phyloP scores from a whole-genome alignment of 148 eudicot species.

The Heliosperma pusillum region DNA sequence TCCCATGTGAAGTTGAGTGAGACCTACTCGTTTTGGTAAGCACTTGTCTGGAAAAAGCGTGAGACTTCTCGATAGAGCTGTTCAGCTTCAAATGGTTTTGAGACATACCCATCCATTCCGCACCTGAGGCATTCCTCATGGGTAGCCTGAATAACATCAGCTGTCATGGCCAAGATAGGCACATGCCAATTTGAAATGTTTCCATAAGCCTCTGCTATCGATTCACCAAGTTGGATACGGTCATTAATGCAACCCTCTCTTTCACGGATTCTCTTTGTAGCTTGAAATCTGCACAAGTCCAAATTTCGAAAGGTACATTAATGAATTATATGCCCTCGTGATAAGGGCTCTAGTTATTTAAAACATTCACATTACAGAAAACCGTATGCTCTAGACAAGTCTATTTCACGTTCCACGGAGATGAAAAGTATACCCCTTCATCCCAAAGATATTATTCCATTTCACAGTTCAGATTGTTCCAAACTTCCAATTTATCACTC shows the following conservation, averaged over 20 bases:
- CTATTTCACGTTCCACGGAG: not conserved
- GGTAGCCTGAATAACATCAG: slow-evolving; percentile 95
- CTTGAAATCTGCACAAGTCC: slow-evolving; percentile 64
- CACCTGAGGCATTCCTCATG: slow-evolving; percentile 66
- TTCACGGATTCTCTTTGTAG: slow-evolving; percentile 66
- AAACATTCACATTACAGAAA: not conserved
- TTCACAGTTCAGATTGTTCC: too few species aligned
- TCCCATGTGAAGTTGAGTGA: slow-evolving; percentile 9
- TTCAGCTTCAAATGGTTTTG: slow-evolving; percentile 92
- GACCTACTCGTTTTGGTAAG: slow-evolving; percentile 38
- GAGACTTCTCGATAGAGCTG: slow-evolving; percentile 89
- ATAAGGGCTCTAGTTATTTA: not conserved
- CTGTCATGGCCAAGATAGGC: slow-evolving; percentile 94
- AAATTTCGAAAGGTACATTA: not conserved
- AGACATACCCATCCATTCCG: slow-evolving; percentile 97
- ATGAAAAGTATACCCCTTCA: not conserved
- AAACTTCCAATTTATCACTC: too few species aligned
- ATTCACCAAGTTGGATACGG: slow-evolving; percentile 39
- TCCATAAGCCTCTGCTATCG: slow-evolving; percentile 31
- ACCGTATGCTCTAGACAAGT: not conserved
- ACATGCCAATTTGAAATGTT: slow-evolving; percentile 63
- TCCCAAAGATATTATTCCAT: too few species aligned
- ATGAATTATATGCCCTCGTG: not conserved
- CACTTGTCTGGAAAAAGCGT: slow-evolving; percentile 46
- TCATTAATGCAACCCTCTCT: slow-evolving; percentile 47